Evolutionary conservation across 139 green algal species (phyloP).

Genomic region (Coccomyxa sp.): DNA sequence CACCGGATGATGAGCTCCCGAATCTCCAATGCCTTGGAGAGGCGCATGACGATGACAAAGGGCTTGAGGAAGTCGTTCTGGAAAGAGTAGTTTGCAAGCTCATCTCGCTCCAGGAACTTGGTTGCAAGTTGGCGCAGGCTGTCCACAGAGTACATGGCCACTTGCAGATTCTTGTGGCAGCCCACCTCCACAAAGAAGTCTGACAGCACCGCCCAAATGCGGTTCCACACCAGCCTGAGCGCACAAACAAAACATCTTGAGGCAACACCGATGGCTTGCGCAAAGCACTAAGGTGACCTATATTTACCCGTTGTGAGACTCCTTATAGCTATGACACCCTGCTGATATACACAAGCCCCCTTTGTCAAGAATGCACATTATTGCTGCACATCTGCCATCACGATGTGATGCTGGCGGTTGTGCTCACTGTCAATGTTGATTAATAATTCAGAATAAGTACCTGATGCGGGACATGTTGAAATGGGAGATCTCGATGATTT

Average conservation of each 20-base stretch:
- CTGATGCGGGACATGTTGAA: slow-evolving; percentile 98
- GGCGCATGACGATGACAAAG: slow-evolving; percentile 95
- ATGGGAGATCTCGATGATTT: slow-evolving; percentile 96
- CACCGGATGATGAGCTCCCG: slow-evolving; percentile 97
- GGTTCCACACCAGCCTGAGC: slow-evolving; percentile 87
- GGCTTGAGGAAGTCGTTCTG: slow-evolving; percentile 98
- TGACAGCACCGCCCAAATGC: slow-evolving; percentile 90
- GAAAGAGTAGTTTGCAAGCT: slow-evolving; percentile 99
- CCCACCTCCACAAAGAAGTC: slow-evolving; percentile 91
- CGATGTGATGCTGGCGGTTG: too few species aligned
- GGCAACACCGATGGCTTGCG: too few species aligned
- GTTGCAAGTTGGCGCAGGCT: slow-evolving; percentile 72
- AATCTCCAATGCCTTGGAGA: slow-evolving; percentile 81
- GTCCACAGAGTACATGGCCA: slow-evolving; percentile 93
- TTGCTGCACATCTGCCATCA: too few species aligned
- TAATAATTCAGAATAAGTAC: slow-evolving; percentile 4
- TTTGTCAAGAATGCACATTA: too few species aligned
- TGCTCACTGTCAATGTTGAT: too few species aligned
- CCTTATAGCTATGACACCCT: too few species aligned
- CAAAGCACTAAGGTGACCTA: too few species aligned
- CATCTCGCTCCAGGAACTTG: slow-evolving; percentile 96
- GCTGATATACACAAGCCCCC: too few species aligned
- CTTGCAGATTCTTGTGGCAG: slow-evolving; percentile 70
- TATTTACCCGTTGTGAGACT: too few species aligned
- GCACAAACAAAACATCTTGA: not conserved